Conservation (phyloP, 441 rosid species). For the Eutrema salsugineum region DNA sequence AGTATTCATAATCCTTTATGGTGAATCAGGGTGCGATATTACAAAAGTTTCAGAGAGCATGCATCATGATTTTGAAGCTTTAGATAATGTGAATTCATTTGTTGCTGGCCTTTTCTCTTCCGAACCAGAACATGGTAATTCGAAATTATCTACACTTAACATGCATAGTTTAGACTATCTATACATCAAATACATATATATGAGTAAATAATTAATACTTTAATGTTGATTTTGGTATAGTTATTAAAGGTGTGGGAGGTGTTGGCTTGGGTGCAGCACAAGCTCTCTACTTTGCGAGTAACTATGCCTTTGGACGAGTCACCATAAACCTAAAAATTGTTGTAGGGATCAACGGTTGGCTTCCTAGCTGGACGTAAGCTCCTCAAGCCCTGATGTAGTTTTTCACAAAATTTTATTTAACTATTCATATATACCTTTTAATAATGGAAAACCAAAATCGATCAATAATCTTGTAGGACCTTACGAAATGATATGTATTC, state of each 20-base stretch:
- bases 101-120: conserved; percentile 60
- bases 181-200: no score
- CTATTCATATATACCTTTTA: no score
- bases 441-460: no score
- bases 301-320: conserved; percentile 50
- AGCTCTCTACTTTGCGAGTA: conserved; percentile 61
- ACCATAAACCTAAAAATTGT: conserved; percentile 54
- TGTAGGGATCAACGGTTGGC: conserved; percentile 56
- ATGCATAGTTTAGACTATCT: no score
- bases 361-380: conserved; percentile 27
- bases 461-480: no score
- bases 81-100: conserved; percentile 69
- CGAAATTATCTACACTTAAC: no score
- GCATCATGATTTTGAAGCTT: conserved; percentile 62
- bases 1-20: background rate
- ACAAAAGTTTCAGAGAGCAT: conserved; percentile 57
- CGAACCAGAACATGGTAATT: conserved; percentile 63
- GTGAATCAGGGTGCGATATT: conserved; percentile 57
- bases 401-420: no score
- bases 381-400: no score
- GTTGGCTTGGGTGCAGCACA: conserved; percentile 70
- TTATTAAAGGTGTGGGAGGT: conserved; percentile 58
- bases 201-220: no score
- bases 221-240: conserved; percentile 27
- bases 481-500: no score